These are phyloP conservation scores for Ogataea methanolica DNA, from an alignment of 805 yeast genomes.

Conservation along the genomic window DNA sequence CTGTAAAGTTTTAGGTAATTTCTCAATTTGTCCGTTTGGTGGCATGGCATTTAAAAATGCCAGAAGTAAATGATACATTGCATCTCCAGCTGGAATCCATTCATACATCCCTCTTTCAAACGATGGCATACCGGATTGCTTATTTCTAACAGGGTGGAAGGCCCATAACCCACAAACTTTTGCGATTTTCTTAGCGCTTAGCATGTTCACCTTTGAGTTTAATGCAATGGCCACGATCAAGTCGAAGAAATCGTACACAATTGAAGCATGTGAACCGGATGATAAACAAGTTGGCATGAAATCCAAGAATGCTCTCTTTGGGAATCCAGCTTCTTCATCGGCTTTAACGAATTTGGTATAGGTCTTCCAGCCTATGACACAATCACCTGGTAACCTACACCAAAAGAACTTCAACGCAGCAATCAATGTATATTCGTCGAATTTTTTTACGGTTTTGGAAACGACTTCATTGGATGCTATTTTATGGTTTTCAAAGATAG, in stretches of 20 bases:
- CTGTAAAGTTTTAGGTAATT: slow-evolving; percentile 64
- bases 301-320: slow-evolving; percentile 68
- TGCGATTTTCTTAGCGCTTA: slow-evolving; percentile 76
- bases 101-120: slow-evolving; percentile 68
- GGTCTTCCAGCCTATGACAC: slow-evolving; percentile 82
- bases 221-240: slow-evolving; percentile 72
- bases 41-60: slow-evolving; percentile 78
- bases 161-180: slow-evolving; percentile 90
- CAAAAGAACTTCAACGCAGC: slow-evolving; percentile 78
- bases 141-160: slow-evolving; percentile 37
- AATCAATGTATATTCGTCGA: slow-evolving; percentile 68
- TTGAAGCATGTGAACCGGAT: slow-evolving; percentile 84
- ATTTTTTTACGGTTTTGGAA: slow-evolving; percentile 39
- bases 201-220: slow-evolving; percentile 69
- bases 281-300: slow-evolving; percentile 81
- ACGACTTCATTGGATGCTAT: slow-evolving; percentile 39
- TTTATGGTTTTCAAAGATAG: slow-evolving; percentile 51
- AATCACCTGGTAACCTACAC: slow-evolving; percentile 77
- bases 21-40: slow-evolving; percentile 49
- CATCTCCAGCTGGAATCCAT: slow-evolving; percentile 82
- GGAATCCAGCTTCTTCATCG: slow-evolving; percentile 63
- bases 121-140: slow-evolving; percentile 34
- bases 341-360: slow-evolving; percentile 63
- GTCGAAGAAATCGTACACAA: slow-evolving; percentile 84
- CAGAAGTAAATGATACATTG: slow-evolving; percentile 73